phyloP scores from a whole-genome alignment of 164 flowering plant genomes.

The Brasenia schreberi region DNA sequence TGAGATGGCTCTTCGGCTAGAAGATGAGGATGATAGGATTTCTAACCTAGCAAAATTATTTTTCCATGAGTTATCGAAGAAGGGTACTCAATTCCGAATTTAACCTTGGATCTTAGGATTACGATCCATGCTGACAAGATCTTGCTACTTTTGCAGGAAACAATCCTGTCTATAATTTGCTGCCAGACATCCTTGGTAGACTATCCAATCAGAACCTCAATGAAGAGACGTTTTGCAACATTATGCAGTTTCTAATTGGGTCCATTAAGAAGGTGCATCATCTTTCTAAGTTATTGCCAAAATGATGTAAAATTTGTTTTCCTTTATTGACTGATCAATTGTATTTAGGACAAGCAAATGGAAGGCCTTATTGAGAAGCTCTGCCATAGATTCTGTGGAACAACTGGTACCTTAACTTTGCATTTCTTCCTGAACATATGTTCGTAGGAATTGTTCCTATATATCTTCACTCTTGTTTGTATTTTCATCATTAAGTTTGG shows the following conservation, averaged over 20 bases:
- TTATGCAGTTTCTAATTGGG: conserved; percentile 91
- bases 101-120: no score
- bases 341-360: conserved; percentile 92
- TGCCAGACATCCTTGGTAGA: conserved; percentile 94
- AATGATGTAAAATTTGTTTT: background rate
- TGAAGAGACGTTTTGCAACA: conserved; percentile 72
- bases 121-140: no score
- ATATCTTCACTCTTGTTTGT: no score
- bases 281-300: no score
- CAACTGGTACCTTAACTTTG: conserved; percentile 36
- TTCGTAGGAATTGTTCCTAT: no score
- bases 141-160: conserved; percentile 36
- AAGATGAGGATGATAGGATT: conserved; percentile 92
- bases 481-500: no score
- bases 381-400: conserved; percentile 83
- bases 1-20: conserved; percentile 85
- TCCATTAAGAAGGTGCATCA: conserved; percentile 79
- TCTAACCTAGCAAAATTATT: conserved; percentile 84
- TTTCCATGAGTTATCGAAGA: conserved; percentile 88
- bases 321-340: background rate
- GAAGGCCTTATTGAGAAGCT: conserved; percentile 95
- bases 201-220: conserved; percentile 56
- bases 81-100: conserved; percentile 30
- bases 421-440: no score
- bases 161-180: conserved; percentile 93